phyloP scores from a whole-genome alignment of 257 asterid species.

The Capsicum baccatum region DNA sequence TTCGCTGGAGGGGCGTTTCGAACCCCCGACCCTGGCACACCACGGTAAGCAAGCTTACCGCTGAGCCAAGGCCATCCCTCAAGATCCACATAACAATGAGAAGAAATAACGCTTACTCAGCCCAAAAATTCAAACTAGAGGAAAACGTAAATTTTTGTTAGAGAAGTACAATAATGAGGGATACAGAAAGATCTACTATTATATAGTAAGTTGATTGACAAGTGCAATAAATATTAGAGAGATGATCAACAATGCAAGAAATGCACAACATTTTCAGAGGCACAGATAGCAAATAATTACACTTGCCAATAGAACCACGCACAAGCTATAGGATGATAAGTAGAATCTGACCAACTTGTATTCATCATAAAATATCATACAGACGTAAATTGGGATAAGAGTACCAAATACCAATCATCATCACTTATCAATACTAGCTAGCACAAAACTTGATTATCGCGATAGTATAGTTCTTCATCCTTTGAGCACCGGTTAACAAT shows the following conservation, averaged over 20 bases:
- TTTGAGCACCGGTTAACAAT: neutral
- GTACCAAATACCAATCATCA: neutral
- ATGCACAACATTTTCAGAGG: neutral
- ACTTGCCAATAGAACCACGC: slow-evolving; percentile 17
- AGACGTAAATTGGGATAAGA: neutral
- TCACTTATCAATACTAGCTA: neutral
- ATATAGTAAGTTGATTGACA: neutral
- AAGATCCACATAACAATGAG: neutral
- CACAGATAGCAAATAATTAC: neutral
- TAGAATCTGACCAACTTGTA: neutral
- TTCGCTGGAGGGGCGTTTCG: too few relatives aligned
- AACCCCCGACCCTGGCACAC: too few relatives aligned
- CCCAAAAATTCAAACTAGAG: neutral
- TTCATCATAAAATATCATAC: neutral
- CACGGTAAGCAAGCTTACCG: too few relatives aligned
- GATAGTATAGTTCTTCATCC: slow-evolving; percentile 3
- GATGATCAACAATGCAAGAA: neutral
- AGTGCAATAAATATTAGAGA: neutral
- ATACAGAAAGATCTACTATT: neutral
- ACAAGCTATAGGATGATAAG: slow-evolving; percentile 1
- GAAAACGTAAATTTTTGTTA: neutral
- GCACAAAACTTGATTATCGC: slow-evolving; percentile 3
- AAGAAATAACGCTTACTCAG: neutral
- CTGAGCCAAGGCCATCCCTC: too few relatives aligned
- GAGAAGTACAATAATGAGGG: neutral